Conservation (phyloP, 768 basidiomycete genomes). For the Tricholoma terreum region DNA sequence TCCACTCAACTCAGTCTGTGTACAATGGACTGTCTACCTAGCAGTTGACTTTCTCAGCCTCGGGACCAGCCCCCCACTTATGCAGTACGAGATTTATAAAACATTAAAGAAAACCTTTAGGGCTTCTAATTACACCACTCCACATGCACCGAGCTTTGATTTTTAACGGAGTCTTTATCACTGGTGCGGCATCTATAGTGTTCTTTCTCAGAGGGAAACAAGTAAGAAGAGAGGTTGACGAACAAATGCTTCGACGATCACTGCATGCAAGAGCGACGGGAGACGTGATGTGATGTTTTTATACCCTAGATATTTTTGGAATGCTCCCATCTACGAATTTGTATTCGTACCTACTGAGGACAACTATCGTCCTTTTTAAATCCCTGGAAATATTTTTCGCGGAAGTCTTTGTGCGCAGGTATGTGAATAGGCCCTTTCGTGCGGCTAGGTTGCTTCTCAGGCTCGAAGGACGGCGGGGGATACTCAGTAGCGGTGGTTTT, state of each 20-base stretch:
- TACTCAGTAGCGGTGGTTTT: constrained; percentile 52
- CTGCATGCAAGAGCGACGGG: neutral
- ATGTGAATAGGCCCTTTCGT: constrained; percentile 33
- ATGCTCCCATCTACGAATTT: neutral
- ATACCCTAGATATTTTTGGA: neutral
- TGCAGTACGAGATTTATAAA: too few relatives aligned
- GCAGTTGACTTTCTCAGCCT: too few relatives aligned
- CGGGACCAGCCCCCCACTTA: too few relatives aligned
- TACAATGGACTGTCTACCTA: too few relatives aligned
- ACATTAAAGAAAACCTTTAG: too few relatives aligned
- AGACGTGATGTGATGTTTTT: neutral
- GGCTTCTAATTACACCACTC: too few relatives aligned
- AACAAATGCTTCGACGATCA: constrained; percentile 35
- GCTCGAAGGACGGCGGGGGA: constrained; percentile 55
- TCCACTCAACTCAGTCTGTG: too few relatives aligned
- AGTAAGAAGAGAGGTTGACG: constrained; percentile 59
- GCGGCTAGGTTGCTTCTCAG: constrained; percentile 11
- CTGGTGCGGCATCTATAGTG: constrained; percentile 36
- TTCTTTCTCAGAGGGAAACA: constrained; percentile 61
- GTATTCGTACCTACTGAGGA: neutral
- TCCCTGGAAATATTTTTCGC: constrained; percentile 83
- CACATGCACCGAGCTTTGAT: constrained; percentile 72
- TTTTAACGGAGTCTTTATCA: constrained; percentile 55
- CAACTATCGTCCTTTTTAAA: constrained; percentile 48
- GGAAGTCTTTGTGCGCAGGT: constrained; percentile 88